phyloP scores from a whole-genome alignment of 2,329 filamentous ascomycete genomes.

The Curvularia spicifera region DNA sequence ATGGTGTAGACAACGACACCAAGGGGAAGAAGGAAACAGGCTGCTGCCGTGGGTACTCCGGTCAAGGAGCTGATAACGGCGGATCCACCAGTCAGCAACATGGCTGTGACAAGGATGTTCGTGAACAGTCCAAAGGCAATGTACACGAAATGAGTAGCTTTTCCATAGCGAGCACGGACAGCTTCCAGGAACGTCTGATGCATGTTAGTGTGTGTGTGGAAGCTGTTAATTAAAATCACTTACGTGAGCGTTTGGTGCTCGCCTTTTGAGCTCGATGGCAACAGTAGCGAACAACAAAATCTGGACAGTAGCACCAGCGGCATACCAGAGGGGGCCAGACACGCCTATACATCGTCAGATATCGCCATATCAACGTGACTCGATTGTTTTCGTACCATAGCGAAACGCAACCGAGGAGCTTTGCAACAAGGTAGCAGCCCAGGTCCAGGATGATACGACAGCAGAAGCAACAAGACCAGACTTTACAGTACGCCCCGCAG shows the following conservation, averaged over 20 bases:
- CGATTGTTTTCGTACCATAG: slow-evolving; percentile 30
- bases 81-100: slow-evolving; percentile 84
- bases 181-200: slow-evolving; percentile 81
- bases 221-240: not conserved
- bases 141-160: slow-evolving; percentile 74
- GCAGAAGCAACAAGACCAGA: slow-evolving; percentile 42
- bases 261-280: slow-evolving; percentile 44
- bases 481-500: slow-evolving; percentile 42
- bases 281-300: slow-evolving; percentile 41
- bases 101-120: slow-evolving; percentile 84
- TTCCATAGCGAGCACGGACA: slow-evolving; percentile 81
- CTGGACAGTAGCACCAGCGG: slow-evolving; percentile 42
- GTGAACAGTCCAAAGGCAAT: slow-evolving; percentile 83
- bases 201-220: not conserved
- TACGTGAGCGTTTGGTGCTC: slow-evolving; percentile 43
- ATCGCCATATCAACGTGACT: fast-evolving
- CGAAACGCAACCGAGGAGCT: slow-evolving; percentile 43
- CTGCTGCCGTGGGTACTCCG: slow-evolving; percentile 77
- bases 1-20: slow-evolving; percentile 82
- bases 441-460: slow-evolving; percentile 41
- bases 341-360: slow-evolving; percentile 25
- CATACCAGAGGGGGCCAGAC: slow-evolving; percentile 45
- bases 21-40: slow-evolving; percentile 81
- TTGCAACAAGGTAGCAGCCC: slow-evolving; percentile 41
- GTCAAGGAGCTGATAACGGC: slow-evolving; percentile 63